phyloP scores from a whole-genome alignment of 2,329 filamentous ascomycete species.

The Alternaria sp. region DNA sequence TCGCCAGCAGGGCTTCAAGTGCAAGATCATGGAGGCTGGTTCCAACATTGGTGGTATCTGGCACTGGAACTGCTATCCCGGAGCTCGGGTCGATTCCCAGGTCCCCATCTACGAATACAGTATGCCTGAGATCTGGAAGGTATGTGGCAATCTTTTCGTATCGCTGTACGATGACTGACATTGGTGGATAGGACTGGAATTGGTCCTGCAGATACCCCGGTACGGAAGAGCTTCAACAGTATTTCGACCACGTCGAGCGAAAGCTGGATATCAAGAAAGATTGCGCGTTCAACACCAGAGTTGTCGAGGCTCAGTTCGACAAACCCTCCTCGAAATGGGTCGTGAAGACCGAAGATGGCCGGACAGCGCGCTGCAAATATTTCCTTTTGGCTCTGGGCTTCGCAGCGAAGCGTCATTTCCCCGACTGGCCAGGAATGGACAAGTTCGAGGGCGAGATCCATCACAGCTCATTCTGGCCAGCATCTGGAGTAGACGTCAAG shows the following conservation, averaged over 20 bases:
- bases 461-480: conserved; percentile 68
- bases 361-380: conserved; percentile 58
- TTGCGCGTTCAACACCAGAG: conserved; percentile 62
- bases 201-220: conserved; percentile 63
- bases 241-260: conserved; percentile 67
- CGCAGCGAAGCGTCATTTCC: conserved; percentile 66
- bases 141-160: conserved; percentile 1
- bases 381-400: conserved; percentile 64
- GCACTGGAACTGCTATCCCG: conserved; percentile 55
- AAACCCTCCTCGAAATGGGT: conserved; percentile 57
- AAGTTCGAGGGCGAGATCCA: conserved; percentile 66
- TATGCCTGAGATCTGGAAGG: conserved; percentile 56
- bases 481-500: conserved; percentile 61
- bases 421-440: conserved; percentile 65
- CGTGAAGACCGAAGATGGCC: conserved; percentile 60
- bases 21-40: conserved; percentile 51
- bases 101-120: conserved; percentile 57
- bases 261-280: conserved; percentile 64
- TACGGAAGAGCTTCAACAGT: conserved; percentile 60
- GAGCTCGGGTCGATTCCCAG: conserved; percentile 56
- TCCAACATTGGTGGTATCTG: conserved; percentile 53
- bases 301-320: conserved; percentile 61
- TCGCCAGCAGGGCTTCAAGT: conserved; percentile 49
- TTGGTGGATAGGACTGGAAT: conserved; percentile 58
- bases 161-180: background rate